Conservation (phyloP, 2,329 filamentous ascomycete genomes). For the Esteya vermicola region DNA sequence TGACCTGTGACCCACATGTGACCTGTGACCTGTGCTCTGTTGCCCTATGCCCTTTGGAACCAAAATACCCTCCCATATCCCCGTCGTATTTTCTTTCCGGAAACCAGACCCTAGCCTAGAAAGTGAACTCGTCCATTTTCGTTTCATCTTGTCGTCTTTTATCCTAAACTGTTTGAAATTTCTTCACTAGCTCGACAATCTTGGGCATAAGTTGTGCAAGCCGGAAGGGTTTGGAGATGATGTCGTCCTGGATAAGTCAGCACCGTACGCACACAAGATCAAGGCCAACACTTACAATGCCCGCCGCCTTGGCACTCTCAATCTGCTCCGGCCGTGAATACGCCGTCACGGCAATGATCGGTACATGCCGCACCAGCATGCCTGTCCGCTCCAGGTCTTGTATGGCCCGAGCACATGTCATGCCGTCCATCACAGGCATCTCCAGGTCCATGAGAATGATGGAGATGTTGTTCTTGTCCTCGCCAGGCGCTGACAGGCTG, state of each 20-base stretch:
- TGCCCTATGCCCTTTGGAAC: too few species aligned
- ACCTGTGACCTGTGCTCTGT: too few species aligned
- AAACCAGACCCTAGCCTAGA: too few species aligned
- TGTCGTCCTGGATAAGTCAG: slow-evolving; percentile 41
- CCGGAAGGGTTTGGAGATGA: slow-evolving; percentile 71
- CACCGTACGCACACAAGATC: neutral
- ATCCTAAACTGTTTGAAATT: slow-evolving; percentile 19
- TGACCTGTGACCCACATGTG: too few species aligned
- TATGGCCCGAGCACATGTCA: slow-evolving; percentile 57
- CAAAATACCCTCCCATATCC: too few species aligned
- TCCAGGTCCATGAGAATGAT: slow-evolving; percentile 70
- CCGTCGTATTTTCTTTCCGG: neutral
- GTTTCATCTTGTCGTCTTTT: too few species aligned
- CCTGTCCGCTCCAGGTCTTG: slow-evolving; percentile 51
- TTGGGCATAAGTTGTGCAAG: slow-evolving; percentile 56
- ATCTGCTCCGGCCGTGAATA: slow-evolving; percentile 67
- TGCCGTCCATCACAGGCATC: slow-evolving; percentile 71
- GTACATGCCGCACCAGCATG: slow-evolving; percentile 50
- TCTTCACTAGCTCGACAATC: slow-evolving; percentile 41
- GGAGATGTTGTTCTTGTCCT: slow-evolving; percentile 37
- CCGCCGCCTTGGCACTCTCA: slow-evolving; percentile 52
- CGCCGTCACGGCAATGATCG: slow-evolving; percentile 71
- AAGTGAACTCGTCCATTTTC: too few species aligned
- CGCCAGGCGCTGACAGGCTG: neutral
- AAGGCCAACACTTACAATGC: slow-evolving; percentile 44